phyloP scores from a whole-genome alignment of 169 alveolate genomes.

The Plasmodium sp. region DNA sequence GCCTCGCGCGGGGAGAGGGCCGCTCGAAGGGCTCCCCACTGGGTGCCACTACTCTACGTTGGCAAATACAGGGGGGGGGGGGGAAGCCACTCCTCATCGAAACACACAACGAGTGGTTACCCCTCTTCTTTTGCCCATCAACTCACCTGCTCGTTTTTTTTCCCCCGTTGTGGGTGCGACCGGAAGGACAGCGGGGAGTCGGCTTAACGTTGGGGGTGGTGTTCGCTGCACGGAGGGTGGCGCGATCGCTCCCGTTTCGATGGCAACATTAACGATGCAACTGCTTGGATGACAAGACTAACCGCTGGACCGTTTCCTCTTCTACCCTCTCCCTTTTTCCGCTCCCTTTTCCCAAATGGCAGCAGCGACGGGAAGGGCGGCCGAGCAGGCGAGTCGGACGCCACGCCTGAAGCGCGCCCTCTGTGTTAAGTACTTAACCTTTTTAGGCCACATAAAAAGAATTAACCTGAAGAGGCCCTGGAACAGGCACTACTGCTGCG shows the following conservation, averaged over 20 bases:
- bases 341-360: not conserved
- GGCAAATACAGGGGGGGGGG: not conserved
- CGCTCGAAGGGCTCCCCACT: not conserved
- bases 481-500: slow-evolving; percentile 38
- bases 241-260: not conserved
- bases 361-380: not conserved
- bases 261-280: no score
- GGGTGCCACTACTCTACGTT: not conserved
- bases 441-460: slow-evolving; percentile 22
- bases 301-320: no score
- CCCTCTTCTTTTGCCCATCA: not conserved
- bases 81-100: not conserved
- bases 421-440: slow-evolving; percentile 33
- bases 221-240: not conserved
- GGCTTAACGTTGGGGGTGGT: not conserved
- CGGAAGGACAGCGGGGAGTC: not conserved
- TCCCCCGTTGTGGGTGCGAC: not conserved
- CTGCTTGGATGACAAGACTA: not conserved
- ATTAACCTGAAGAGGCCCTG: not conserved
- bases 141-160: not conserved
- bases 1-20: not conserved
- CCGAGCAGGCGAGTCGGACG: not conserved
- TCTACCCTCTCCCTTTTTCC: not conserved
- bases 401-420: not conserved
- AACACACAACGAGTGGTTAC: not conserved